Base-by-base conservation (phyloP, 176 grass and related monocot genomes). In the Alopecurus myosuroides region DNA sequence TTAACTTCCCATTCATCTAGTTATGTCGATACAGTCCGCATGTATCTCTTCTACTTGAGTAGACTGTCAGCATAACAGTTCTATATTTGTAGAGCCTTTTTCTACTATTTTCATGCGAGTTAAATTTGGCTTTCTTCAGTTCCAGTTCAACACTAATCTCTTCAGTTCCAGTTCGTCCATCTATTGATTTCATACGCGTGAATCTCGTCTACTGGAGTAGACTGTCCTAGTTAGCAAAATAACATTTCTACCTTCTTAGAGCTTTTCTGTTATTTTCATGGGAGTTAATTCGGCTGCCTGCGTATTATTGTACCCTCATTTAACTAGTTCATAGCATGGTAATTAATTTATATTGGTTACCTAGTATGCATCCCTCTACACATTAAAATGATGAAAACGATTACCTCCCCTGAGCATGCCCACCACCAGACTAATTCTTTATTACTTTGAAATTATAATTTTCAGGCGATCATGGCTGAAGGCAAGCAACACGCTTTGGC, bases 391-490 rank as follows among this genome's bases (percentile, higher is more conserved):
- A 15, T 57, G n/a, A n/a, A n/a, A n/a, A n/a, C n/a, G n/a, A n/a
- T n/a, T n/a, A n/a, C n/a, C n/a, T n/a, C n/a, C n/a, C n/a, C n/a
- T 28, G 23, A 70, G 74, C 76, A 77, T 77, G 70, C 11, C 2
- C 14, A 81, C 7, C 30, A 26, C 0, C 9, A 65, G 42, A 11
- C 71, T 85, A 1, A 20, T 30, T 9, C 74, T 65, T 29, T 52
- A 25, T 78, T 20, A 33, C 35, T 82, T 73, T 2, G 78, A 86
- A 48, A 74, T 44, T 51, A 9, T 60, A 42, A 73, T 76, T 85
- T 46, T 7, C 35, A 99, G 93, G 97, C 97, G 62, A 94, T 99
- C 86, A 96, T 99, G 97, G 93, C 97, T 57, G 97, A 99, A 92
- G 97, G 93, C 49, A 99, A 99, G 74, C 88, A 99, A 22, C 91